Conservation (phyloP, 805 yeast species). For the Candida pseudoglaebosa region DNA sequence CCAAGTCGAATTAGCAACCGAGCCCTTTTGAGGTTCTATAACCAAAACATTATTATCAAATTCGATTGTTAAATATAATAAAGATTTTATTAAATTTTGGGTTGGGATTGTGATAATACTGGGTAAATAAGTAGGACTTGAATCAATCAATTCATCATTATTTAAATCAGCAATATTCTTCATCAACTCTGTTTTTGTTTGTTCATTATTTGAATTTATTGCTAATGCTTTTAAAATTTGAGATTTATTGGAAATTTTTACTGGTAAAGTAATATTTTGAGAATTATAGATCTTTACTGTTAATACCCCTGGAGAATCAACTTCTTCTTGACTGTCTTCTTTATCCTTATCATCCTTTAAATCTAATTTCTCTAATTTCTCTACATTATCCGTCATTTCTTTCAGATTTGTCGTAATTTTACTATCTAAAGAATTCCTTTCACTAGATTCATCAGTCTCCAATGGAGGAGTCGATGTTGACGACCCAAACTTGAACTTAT, state of each 20-base stretch:
- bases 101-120: conserved; percentile 54
- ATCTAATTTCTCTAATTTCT: conserved; percentile 9
- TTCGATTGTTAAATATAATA: conserved; percentile 84
- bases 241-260: conserved; percentile 61
- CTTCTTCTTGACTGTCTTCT: conserved; percentile 1
- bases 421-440: conserved; percentile 22
- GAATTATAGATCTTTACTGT: conserved; percentile 76
- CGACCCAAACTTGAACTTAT: conserved; percentile 29
- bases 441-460: conserved; percentile 9
- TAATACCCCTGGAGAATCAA: conserved; percentile 58
- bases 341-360: not conserved
- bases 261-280: conserved; percentile 64
- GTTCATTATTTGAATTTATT: conserved; percentile 41
- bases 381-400: conserved; percentile 20
- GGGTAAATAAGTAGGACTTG: conserved; percentile 43
- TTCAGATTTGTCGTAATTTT: conserved; percentile 20
- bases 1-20: conserved; percentile 74
- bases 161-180: conserved; percentile 23
- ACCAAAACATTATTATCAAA: conserved; percentile 92
- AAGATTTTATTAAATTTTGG: conserved; percentile 52
- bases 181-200: conserved; percentile 24
- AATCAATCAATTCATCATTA: conserved; percentile 12
- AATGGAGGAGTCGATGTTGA: conserved; percentile 3
- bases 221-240: conserved; percentile 63
- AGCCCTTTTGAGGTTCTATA: conserved; percentile 81